These are phyloP conservation scores for Tylopilus sp. DNA, from an alignment of 768 basidiomycete genomes.

Conservation along the genomic window DNA sequence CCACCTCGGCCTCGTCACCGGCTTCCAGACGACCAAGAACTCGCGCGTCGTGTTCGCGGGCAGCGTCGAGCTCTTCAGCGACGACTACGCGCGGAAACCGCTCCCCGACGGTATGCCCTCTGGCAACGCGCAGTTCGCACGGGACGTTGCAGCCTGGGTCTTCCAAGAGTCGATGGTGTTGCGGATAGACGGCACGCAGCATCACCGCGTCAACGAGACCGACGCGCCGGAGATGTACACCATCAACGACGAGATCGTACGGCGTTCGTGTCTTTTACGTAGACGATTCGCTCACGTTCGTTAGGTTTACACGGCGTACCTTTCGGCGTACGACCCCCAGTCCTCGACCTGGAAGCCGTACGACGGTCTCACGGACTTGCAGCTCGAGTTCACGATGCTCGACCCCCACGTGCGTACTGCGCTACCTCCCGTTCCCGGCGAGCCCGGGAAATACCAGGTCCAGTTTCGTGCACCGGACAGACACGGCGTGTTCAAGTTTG, in stretches of 20 bases:
- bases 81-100: conserved; percentile 66
- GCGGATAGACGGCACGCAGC: conserved; percentile 70
- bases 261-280: conserved; percentile 6
- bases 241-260: conserved; percentile 80
- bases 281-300: not conserved
- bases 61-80: conserved; percentile 73
- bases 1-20: conserved; percentile 73
- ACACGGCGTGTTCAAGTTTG: conserved; percentile 98
- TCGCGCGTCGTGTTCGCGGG: conserved; percentile 81
- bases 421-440: conserved; percentile 53
- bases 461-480: conserved; percentile 90
- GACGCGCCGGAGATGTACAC: conserved; percentile 72
- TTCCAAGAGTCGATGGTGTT: conserved; percentile 86
- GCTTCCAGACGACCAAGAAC: conserved; percentile 81
- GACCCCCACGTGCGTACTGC: conserved; percentile 92
- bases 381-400: conserved; percentile 97
- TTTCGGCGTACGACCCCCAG: conserved; percentile 64
- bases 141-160: conserved; percentile 81
- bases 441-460: conserved; percentile 70
- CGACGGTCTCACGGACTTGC: conserved; percentile 72
- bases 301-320: conserved; percentile 69
- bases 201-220: conserved; percentile 66
- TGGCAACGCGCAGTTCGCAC: conserved; percentile 72
- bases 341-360: conserved; percentile 67
- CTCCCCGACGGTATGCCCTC: conserved; percentile 57